Evolutionary conservation across 805 yeast genomes (phyloP), one percentile per base, ranked within the genome.

Genomic region (Kurtzmaniella fragi): DNA sequence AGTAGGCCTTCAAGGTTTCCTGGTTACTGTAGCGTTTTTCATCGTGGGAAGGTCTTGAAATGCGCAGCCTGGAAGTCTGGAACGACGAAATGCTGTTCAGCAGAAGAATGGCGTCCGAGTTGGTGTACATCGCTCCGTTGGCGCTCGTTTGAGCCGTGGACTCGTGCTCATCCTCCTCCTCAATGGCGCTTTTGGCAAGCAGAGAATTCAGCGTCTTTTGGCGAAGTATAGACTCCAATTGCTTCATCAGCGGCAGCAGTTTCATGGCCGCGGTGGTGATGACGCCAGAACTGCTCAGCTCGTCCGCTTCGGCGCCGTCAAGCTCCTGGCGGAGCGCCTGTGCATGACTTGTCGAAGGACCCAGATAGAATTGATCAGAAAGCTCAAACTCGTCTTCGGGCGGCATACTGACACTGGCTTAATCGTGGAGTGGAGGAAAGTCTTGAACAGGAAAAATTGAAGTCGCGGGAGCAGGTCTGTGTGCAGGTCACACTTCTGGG

Each of bases 201-300:
- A 28, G 29, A n/a, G 38, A 29, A 11, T 23, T 28, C 30, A 13
- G n/a, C 25, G 38, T 36, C 33, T 43, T 46, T 25, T 48, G 47
- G 36, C 50, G 51, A 38, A 67, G 53, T 15, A 61, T 62, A 33
- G 42, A 46, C 43, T 67, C 73, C 41, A 68, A 53, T 11, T 71
- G 71, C 44, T 62, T 61, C 52, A 68, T 61, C 6, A 69, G 62
- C 5, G 72, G 74, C 25, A 71, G 63, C 23, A 50, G 50, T 40
- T 57, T 58, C 66, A 67, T 67, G 44, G 59, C 53, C 28, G 39
- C 17, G n/a, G 39, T 36, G 13, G 17, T 29, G 34, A 31, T 30
- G 23, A 37, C 16, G 25, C 31, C 25, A 27, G 28, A 17, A 15
- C 7, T 13, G 17, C 28, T 7, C 33, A 32, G 14, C 36, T 23